Conservation (phyloP, 2,329 filamentous ascomycete species). For the Thelonectria discophora region DNA sequence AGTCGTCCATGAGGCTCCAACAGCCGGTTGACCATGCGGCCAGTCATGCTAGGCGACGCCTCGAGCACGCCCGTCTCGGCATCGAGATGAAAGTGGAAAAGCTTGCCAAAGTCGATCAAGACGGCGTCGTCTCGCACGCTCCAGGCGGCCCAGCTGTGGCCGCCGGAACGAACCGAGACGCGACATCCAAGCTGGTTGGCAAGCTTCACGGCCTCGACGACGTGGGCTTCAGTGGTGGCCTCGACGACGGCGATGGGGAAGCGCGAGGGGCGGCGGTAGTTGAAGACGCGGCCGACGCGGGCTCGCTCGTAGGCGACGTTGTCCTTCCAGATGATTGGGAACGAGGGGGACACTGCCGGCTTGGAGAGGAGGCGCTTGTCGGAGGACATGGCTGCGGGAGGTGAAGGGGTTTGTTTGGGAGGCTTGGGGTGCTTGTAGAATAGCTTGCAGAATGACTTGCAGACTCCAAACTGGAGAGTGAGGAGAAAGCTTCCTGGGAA, state of each 20-base stretch:
- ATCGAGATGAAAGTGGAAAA: constrained; percentile 50
- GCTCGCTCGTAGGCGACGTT: constrained; percentile 39
- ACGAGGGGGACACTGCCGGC: constrained; percentile 23
- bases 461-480: too few species aligned
- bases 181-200: constrained; percentile 44
- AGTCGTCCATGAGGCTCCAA: constrained; percentile 52
- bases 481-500: too few species aligned
- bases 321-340: constrained; percentile 39
- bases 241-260: constrained; percentile 54
- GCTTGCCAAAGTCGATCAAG: constrained; percentile 48
- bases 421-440: background rate
- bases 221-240: constrained; percentile 48
- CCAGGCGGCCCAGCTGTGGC: constrained; percentile 60
- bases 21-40: constrained; percentile 52
- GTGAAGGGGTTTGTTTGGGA: background rate
- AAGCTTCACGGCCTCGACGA: constrained; percentile 51
- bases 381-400: constrained; percentile 10
- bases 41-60: constrained; percentile 59
- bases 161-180: constrained; percentile 58
- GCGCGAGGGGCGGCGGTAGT: constrained; percentile 47
- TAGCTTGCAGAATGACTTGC: too few species aligned
- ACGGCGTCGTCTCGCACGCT: constrained; percentile 58
- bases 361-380: constrained; percentile 14
- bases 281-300: constrained; percentile 54
- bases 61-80: constrained; percentile 48